Conservation (phyloP, 768 basidiomycete genomes). For the Podaxis sp. region DNA sequence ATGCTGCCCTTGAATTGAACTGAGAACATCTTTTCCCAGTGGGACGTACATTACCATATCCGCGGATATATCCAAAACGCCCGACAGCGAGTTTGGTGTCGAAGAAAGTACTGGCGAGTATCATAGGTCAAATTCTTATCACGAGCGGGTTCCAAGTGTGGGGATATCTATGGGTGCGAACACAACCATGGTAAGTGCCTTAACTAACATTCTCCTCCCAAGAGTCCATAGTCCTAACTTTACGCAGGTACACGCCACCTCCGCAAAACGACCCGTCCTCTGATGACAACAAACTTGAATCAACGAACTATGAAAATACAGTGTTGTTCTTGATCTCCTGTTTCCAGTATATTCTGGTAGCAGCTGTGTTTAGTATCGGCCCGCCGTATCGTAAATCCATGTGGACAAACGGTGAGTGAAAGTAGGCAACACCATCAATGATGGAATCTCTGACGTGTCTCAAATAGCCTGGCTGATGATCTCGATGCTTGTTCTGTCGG, state of each 20-base stretch:
- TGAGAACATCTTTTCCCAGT: conserved; percentile 48
- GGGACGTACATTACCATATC: conserved; percentile 92
- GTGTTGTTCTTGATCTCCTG: conserved; percentile 91
- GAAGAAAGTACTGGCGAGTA: conserved; percentile 90
- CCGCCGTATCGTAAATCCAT: conserved; percentile 95
- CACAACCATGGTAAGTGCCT: conserved; percentile 71
- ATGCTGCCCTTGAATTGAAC: conserved; percentile 5
- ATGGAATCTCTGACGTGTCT: conserved; percentile 8
- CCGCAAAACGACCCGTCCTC: conserved; percentile 42
- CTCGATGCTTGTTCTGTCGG: conserved; percentile 65
- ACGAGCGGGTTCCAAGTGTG: conserved; percentile 82
- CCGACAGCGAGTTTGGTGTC: conserved; percentile 96
- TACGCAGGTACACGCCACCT: conserved; percentile 77
- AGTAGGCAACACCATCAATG: conserved; percentile 9
- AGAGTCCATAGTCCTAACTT: background rate
- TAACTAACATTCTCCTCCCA: background rate
- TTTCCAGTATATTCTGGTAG: conserved; percentile 98
- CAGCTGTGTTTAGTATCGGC: conserved; percentile 96
- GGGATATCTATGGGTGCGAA: conserved; percentile 86
- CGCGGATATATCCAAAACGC: conserved; percentile 81
- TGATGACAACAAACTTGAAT: conserved; percentile 71
- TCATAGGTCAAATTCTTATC: conserved; percentile 89
- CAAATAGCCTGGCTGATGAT: conserved; percentile 75
- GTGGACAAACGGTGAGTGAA: conserved; percentile 84
- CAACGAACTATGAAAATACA: conserved; percentile 90